Base-by-base conservation (phyloP, 169 alveolate genomes). In the Miamiensis avidus region DNA sequence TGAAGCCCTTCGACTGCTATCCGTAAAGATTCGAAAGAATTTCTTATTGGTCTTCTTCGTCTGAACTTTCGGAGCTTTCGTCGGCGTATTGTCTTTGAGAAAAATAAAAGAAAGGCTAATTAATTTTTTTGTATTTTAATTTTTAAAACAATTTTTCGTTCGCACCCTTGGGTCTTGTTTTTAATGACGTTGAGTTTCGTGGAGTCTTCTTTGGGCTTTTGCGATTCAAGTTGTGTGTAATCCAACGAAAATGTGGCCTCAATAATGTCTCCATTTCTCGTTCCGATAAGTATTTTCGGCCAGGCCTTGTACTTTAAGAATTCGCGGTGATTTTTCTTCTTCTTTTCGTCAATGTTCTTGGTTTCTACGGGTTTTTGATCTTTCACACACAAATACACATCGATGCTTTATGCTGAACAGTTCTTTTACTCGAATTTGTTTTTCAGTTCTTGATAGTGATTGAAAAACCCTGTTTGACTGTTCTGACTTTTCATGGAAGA, bases 371-470 rank as follows among this genome's bases (percentile, higher is more conserved):
- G 69, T 74, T 74, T 78, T 74, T 49, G 28, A 81, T 79, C 64
- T 64, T 83, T 82, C 72, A 72, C 93, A 78, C 97, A 95, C 69
- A 88, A 84, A 87, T 90, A 95, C 31, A 92, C 86, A 79, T 95
- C 97, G 34, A 95, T 75, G 31, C 93, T 84, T 89, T 93, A 65
- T 4, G 87, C 86, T 1, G 90, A 86, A 29, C 69, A 49, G 20
- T 49, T 49, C 4, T 11, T 20, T 4, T 20, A 11, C 20, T 49
- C 20, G 4, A 11, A 49, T 11, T 79, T 25, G 81, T 86, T 79
- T 64, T 79, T 49, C 28, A 64, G 27, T 11, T 86, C 90, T 86
- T 74, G 0, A 34, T 65, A 74, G 4, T 16, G n/a, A 31, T n/a
- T 65, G 31, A 73, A 29, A 32, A 31, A 30, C n/a, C 33, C 64